A percentile compares a stretch with the other conserved stretches of the same genome.
phyloP scores from a whole-genome alignment of 1,284 basidiomycete species.

The Fistulina hepatica region DNA sequence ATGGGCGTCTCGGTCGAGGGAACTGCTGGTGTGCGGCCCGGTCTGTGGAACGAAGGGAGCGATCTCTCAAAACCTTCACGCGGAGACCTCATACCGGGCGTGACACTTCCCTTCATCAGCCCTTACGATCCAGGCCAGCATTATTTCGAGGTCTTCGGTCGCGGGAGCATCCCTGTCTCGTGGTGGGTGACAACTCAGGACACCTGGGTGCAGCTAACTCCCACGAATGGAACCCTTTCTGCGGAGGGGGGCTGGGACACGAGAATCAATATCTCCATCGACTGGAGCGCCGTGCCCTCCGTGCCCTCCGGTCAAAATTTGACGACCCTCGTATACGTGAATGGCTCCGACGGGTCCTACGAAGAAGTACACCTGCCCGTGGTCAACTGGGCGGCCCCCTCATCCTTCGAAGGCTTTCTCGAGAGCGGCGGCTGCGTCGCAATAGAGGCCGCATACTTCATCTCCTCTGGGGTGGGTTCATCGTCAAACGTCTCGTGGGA shows the following conservation, averaged over 20 bases:
- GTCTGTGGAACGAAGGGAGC: not conserved
- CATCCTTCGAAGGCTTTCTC: conserved; percentile 36
- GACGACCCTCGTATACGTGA: conserved; percentile 35
- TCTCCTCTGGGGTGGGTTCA: too few relatives aligned
- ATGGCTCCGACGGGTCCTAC: conserved; percentile 11
- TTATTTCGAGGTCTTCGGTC: conserved; percentile 52
- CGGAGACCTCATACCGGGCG: not conserved
- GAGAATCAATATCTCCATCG: conserved; percentile 44
- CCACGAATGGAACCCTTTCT: conserved; percentile 38
- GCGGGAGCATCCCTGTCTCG: conserved; percentile 46
- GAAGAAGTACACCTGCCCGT: conserved; percentile 7
- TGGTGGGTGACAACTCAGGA: conserved; percentile 41
- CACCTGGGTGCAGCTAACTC: conserved; percentile 43
- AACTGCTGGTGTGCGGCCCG: not conserved
- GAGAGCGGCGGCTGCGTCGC: conserved; percentile 55
- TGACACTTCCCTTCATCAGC: conserved; percentile 32
- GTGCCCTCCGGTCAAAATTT: conserved; percentile 34
- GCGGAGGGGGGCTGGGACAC: conserved; percentile 34
- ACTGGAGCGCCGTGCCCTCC: conserved; percentile 46
- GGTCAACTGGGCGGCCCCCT: not conserved
- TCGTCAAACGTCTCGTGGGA: conserved; percentile 45
- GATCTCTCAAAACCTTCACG: conserved; percentile 2
- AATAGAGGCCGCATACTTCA: conserved; percentile 55
- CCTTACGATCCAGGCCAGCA: conserved; percentile 41
- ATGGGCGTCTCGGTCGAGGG: conserved; percentile 8